A percentile compares a stretch with the other conserved stretches of the same genome.
These are phyloP conservation scores for Elongisporangium prolatum DNA, from an alignment of 352 stramenopile genomes.

Conservation along the genomic window DNA sequence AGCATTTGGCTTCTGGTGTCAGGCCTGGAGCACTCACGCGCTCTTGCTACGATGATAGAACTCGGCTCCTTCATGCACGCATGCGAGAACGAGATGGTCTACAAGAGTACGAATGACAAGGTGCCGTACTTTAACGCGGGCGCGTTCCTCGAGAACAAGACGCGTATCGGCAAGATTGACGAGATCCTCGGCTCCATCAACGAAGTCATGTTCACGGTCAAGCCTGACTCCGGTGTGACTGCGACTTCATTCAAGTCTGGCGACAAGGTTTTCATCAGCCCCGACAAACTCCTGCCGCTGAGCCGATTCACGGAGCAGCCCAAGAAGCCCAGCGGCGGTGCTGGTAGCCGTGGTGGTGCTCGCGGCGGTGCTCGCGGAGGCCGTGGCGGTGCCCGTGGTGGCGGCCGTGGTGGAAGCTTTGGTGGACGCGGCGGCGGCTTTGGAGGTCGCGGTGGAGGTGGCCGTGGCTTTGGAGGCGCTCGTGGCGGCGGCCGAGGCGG, in stretches of 20 bases:
- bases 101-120: constrained; percentile 94
- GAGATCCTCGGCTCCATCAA: constrained; percentile 98
- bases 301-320: constrained; percentile 94
- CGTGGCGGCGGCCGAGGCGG: constrained; percentile 23
- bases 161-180: constrained; percentile 98
- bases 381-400: constrained; percentile 29
- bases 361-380: constrained; percentile 38
- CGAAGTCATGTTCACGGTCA: constrained; percentile 96
- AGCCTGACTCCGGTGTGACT: constrained; percentile 93
- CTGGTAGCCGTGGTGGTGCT: constrained; percentile 30
- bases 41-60: constrained; percentile 52
- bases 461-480: constrained; percentile 22
- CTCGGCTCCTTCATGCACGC: constrained; percentile 95
- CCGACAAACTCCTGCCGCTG: constrained; percentile 96
- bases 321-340: constrained; percentile 47
- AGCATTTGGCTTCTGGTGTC: background rate
- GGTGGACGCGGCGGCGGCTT: constrained; percentile 24
- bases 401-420: constrained; percentile 35
- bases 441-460: constrained; percentile 19
- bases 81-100: constrained; percentile 98
- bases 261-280: constrained; percentile 97
- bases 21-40: constrained; percentile 4
- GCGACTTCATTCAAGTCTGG: constrained; percentile 95
- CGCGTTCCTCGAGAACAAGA: constrained; percentile 99
- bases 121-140: constrained; percentile 99